Evolutionary conservation across 305 asterid genomes (phyloP), one percentile per base, ranked within the genome.

Genomic region (Nicotiana rustica): DNA sequence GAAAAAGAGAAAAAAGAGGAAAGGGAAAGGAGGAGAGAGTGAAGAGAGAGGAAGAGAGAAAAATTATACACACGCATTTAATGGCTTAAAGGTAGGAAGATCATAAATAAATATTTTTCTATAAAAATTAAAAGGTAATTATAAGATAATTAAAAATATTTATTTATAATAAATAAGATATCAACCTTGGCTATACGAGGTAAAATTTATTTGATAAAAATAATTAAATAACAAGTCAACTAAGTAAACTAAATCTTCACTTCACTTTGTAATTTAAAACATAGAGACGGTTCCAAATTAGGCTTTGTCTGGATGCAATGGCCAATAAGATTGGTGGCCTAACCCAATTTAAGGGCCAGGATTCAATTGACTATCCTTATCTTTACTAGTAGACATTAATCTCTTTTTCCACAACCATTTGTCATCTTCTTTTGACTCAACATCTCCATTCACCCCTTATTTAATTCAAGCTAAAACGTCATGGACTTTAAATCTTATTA

Each of bases 321-420:
- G 77, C 59, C 77, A 69, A 41, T 69, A 56, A 69, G 21, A 41
- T 69, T 69, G 57, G 59, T 69, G 47, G 52, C 52, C 77, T 69
- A 18, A 69, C 12, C 59, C 35, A 69, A 69, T 69, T 66, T 41
- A 18, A 69, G 6, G 33, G 2, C 5, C 2, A 18, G 10, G 77
- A 10, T 69, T 69, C 35, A 70, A 41, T 70, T 70, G 18, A 70
- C 18, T 13, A 36, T 68, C 0, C 19, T 41, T 10, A 38, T 69
- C 57, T 10, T 55, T 18, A 17, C 18, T 55, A 4, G 41, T 56
- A 10, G 5, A 38, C 5, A 18, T 18, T 41, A 18, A 70, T 70
- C 60, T 18, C 15, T 18, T 41, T 70, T 70, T 70, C 78, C 9
- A 5, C 5, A 38, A 2, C 57, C 10, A 18, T 18, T 18, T 38